Percentiles rank a stretch among this genome's conserved stretches.
Evolutionary conservation across 108 stramenopile genomes (phyloP).

Genomic region (Skeletonema marinoi): DNA sequence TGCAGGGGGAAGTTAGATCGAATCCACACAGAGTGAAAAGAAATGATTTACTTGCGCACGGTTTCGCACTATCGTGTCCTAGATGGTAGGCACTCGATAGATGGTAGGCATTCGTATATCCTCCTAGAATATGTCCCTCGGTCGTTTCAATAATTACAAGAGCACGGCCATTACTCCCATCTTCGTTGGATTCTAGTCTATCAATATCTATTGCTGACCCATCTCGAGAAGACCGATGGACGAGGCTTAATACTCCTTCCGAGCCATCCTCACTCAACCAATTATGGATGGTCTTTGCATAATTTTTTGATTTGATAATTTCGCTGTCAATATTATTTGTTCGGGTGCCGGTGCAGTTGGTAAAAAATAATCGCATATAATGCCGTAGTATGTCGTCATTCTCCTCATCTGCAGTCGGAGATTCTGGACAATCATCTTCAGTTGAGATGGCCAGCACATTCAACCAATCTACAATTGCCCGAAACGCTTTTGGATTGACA

Average conservation of each 20-base stretch:
- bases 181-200: too few species aligned
- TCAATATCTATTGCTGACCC: neutral
- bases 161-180: neutral
- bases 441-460: neutral
- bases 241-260: neutral
- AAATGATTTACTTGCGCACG: neutral
- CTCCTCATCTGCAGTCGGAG: neutral
- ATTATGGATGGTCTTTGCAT: neutral
- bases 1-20: neutral
- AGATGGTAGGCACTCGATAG: neutral
- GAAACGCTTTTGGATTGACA: neutral
- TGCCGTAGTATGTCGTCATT: neutral
- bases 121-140: constrained; percentile 9
- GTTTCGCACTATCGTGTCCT: too few species aligned
- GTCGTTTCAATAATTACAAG: neutral
- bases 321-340: neutral
- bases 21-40: neutral
- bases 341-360: neutral
- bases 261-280: constrained; percentile 10
- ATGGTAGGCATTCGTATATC: constrained; percentile 1
- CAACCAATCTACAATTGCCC: neutral
- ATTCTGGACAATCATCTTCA: neutral
- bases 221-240: constrained; percentile 10
- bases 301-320: neutral
- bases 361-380: neutral